Conservation (phyloP, 2,329 filamentous ascomycete species). For the Colletotrichum tanaceti region DNA sequence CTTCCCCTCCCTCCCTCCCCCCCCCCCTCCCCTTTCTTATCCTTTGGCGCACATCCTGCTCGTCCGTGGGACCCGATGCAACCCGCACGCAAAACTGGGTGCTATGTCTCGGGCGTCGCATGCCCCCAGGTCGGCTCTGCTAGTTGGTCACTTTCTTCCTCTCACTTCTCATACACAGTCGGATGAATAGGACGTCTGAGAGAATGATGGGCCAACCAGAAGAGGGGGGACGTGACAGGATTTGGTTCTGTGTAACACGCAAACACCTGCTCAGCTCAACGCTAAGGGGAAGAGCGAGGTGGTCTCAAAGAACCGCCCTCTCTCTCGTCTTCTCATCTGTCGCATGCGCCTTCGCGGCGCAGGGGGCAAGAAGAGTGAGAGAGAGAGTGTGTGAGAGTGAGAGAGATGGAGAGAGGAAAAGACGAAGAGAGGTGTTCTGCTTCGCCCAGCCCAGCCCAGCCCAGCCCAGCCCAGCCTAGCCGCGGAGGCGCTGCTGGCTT, state of each 20-base stretch:
- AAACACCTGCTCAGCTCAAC: not conserved
- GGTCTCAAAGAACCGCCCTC: not conserved
- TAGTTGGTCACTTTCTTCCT: not conserved
- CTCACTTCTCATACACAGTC: not conserved
- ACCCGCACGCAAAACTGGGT: slow-evolving; percentile 17
- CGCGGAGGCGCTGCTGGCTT: not conserved
- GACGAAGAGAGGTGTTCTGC: no score
- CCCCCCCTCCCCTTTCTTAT: slow-evolving; percentile 13
- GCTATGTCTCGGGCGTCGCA: slow-evolving; percentile 7
- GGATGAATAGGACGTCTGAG: not conserved
- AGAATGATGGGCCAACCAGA: not conserved
- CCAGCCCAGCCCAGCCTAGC: not conserved
- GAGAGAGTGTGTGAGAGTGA: no score
- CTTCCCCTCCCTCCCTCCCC: not conserved
- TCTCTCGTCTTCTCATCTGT: not conserved
- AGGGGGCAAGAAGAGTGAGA: not conserved
- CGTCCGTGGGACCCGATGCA: slow-evolving; percentile 28
- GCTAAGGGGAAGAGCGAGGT: not conserved
- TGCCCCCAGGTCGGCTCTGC: slow-evolving; percentile 14
- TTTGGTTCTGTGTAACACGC: not conserved
- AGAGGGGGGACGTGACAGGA: not conserved
- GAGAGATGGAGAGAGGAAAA: not conserved
- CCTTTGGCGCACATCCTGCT: not conserved
- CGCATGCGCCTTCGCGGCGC: slow-evolving; percentile 18
- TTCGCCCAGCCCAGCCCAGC: no score